Conservation (phyloP, 345 rosid genomes). For the Clausena lansium region DNA sequence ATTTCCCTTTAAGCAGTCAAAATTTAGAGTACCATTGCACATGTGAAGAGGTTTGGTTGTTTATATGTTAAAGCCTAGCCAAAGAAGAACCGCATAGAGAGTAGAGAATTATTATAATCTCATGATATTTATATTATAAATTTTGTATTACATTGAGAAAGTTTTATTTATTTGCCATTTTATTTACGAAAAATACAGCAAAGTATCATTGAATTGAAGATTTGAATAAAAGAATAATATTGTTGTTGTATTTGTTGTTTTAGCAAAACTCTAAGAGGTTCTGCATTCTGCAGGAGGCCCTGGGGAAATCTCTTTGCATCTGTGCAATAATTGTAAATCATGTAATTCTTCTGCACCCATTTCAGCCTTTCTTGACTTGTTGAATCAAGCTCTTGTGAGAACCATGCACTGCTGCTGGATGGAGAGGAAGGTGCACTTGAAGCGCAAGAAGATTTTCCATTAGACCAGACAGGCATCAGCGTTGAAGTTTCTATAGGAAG, state of each 20-base stretch:
- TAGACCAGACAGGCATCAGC: slow-evolving; percentile 45
- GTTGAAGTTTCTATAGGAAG: slow-evolving; percentile 54
- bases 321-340: slow-evolving; percentile 68
- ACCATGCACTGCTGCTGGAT: slow-evolving; percentile 22
- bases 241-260: background rate
- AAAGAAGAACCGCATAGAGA: too few species aligned
- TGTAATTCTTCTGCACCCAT: slow-evolving; percentile 60
- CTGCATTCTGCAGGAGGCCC: slow-evolving; percentile 48
- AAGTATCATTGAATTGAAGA: too few species aligned
- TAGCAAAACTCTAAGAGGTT: background rate
- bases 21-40: too few species aligned
- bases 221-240: too few species aligned
- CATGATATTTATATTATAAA: background rate
- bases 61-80: too few species aligned
- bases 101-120: background rate
- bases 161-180: background rate
- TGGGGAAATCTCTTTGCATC: slow-evolving; percentile 53
- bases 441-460: slow-evolving; percentile 40
- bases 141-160: background rate
- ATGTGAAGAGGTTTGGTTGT: too few species aligned
- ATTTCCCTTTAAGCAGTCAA: too few species aligned
- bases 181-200: too few species aligned
- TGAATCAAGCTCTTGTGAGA: slow-evolving; percentile 33
- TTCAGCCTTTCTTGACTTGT: slow-evolving; percentile 31
- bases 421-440: slow-evolving; percentile 2